Base-by-base conservation (phyloP, 768 basidiomycete genomes). In the Gymnopilus dilepis region DNA sequence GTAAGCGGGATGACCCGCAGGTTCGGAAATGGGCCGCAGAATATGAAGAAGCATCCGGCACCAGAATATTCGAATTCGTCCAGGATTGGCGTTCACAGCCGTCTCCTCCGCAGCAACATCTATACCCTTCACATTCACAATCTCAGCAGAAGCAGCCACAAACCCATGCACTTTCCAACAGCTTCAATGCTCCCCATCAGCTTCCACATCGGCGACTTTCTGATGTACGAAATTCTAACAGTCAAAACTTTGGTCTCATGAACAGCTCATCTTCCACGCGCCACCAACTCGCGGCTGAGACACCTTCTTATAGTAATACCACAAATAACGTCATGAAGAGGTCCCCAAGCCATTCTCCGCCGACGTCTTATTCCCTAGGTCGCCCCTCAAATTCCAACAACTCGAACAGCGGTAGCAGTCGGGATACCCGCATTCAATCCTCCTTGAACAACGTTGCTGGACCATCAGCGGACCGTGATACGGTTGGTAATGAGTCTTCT, bases 1-100 rank as follows among this genome's bases (percentile, higher is more conserved):
- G 80, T 59, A 80, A 83, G 60, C 76, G 82, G 26, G 84, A 88
- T 60, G 85, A 85, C 61, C 75, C 79, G 24, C 78, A 78, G 58
- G 69, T 91, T 62, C 78, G 81, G n/a, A 75, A 73, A 37, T 89
- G 86, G 89, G 83, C 80, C 53, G 74, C 77, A 37, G 84, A 88
- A 42, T 89, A 89, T 57, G 86, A 88, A 69, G 87, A 86, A 60
- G 71, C 83, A 19, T 89, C 85, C 83, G 90, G 90, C 21, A 83
- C 86, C 57, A 80, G 80, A 59, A 80, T 87, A 26, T 76, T 77
- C 26, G 86, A 87, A 58, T 76, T 78, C 58, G 80, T 74, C 37
- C 76, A 75, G 54, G 76, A 79, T 56, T 77, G 76, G 73, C 74
- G 73, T 21, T 68, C 74, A 43, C 75, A 73, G 47, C 72, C 77